These are phyloP conservation scores for Saccharomycopsis guyanensis DNA, from an alignment of 805 yeast genomes.

Conservation along the genomic window DNA sequence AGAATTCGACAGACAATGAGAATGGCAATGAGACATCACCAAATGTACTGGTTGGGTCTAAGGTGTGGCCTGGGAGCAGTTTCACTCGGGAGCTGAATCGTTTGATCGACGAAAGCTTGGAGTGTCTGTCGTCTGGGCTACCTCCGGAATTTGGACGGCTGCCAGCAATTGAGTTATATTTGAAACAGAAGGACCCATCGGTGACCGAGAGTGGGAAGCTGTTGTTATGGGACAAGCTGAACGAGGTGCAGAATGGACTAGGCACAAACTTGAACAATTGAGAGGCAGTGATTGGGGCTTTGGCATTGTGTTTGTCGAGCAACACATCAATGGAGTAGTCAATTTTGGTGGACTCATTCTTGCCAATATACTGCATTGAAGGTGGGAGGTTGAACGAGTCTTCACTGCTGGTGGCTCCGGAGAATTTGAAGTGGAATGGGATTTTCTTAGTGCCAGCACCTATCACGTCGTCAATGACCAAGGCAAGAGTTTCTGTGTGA, in stretches of 20 bases:
- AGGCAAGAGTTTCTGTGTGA: constrained; percentile 1
- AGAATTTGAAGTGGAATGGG: constrained; percentile 11
- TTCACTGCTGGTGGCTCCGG: constrained; percentile 4
- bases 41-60: background rate
- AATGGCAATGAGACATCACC: constrained; percentile 12
- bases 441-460: constrained; percentile 3
- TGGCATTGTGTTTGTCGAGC: constrained; percentile 6
- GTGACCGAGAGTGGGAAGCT: constrained; percentile 9
- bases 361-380: constrained; percentile 3
- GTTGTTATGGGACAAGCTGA: constrained; percentile 10
- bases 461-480: constrained; percentile 2
- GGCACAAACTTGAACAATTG: constrained; percentile 10
- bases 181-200: constrained; percentile 7
- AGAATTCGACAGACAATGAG: constrained; percentile 11
- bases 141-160: background rate
- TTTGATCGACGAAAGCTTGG: constrained; percentile 1
- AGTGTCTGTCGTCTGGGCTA: background rate
- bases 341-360: constrained; percentile 13
- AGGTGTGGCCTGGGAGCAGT: background rate
- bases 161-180: constrained; percentile 6
- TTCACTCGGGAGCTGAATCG: constrained; percentile 12
- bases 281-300: constrained; percentile 2
- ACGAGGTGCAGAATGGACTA: constrained; percentile 10
- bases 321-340: constrained; percentile 14
- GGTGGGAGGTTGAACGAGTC: constrained; percentile 16